Base-by-base conservation (phyloP, 805 yeast species). In the Kodamaea lidongshanica region DNA sequence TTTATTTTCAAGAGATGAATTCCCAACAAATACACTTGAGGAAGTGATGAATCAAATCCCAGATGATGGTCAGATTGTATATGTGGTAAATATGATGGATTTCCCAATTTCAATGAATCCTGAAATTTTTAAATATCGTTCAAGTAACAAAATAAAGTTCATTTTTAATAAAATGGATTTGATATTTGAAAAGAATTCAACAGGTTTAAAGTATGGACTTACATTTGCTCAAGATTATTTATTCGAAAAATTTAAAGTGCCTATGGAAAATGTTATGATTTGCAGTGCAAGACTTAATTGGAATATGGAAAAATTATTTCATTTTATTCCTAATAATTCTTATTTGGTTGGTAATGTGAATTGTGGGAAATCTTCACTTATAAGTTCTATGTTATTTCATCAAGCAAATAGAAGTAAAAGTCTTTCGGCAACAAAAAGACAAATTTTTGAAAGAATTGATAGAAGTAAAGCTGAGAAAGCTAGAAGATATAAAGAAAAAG, bases 321-420 rank as follows among this genome's bases (percentile, higher is more conserved):
- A 52, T 1, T 43, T 43, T 5, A 44, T 79, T 6, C 61, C 62
- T 4, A 45, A 48, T 20, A 54, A 57, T 18, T 50, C 70, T 6
- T 77, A 72, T 44, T 51, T 82, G 17, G 56, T 81, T 12, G 94
- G 94, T 1, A 67, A 66, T 35, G 74, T 79, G 7, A 82, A 82
- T 45, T 65, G 72, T 9, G 94, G 94, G 1, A 82, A 82, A 48
- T 74, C 85, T 3, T 65, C 79, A 2, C 41, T 82, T 20, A 61
- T 79, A 1, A 71, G 67, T 40, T 45, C 74, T 12, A 39, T 79
- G 12, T 37, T 70, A 15, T 52, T 48, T 27, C 31, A 33, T 2
- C 40, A 32, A 21, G 34, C 23, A 21, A 12, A 12, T 27, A 37
- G 27, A 31, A 36, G 13, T 23, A 32, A 4, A 18, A 31, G 32